Evolutionary conservation across 805 yeast species (phyloP).

Genomic region (Yamadazyma ubonensis): DNA sequence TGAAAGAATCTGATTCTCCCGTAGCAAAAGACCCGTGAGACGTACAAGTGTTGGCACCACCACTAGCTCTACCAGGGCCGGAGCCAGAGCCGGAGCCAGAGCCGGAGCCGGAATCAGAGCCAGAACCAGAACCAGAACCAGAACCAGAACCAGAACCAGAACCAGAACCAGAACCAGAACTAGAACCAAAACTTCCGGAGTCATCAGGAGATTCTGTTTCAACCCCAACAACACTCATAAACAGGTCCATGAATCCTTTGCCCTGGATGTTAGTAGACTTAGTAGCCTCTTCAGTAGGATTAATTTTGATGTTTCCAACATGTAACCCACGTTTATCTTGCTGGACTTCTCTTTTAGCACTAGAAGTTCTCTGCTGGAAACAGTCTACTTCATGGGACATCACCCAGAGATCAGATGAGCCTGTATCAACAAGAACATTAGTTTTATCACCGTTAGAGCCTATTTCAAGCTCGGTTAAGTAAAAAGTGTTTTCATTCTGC

Average conservation of each 20-base stretch:
- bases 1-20: slow-evolving; percentile 35
- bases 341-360: not conserved
- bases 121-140: no score
- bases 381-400: slow-evolving; percentile 33
- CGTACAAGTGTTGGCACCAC: slow-evolving; percentile 10
- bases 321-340: no score
- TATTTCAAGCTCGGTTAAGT: slow-evolving; percentile 25
- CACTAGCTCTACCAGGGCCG: not conserved
- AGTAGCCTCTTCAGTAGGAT: slow-evolving; percentile 1
- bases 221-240: slow-evolving; percentile 11
- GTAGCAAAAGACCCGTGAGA: slow-evolving; percentile 10
- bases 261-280: slow-evolving; percentile 5
- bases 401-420: slow-evolving; percentile 45
- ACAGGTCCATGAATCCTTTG: slow-evolving; percentile 5
- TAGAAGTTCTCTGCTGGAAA: slow-evolving; percentile 7
- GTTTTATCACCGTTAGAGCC: slow-evolving; percentile 30
- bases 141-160: no score
- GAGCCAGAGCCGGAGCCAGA: no score
- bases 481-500: slow-evolving; percentile 28
- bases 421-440: slow-evolving; percentile 40
- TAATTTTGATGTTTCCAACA: slow-evolving; percentile 11
- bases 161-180: no score
- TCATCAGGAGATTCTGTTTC: not conserved
- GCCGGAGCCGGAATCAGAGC: no score
- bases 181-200: not conserved